These are phyloP conservation scores for Macrolepiota dolichaula DNA, from an alignment of 768 basidiomycete species.

Conservation along the genomic window DNA sequence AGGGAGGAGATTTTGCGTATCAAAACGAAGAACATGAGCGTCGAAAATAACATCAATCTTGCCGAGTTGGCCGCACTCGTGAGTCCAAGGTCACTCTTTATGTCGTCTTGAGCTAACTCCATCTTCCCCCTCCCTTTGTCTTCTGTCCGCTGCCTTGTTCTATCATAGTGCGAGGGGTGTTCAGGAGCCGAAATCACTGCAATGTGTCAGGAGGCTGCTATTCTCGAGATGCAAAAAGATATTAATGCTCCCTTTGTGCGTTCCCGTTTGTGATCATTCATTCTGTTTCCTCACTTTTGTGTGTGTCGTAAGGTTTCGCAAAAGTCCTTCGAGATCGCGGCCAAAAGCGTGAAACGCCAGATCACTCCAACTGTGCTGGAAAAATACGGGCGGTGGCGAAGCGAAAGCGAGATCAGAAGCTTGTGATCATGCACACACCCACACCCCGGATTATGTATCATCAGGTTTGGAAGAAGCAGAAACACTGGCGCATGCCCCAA, in stretches of 20 bases:
- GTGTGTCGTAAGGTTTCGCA: conserved; percentile 59
- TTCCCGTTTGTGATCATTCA: conserved; percentile 6
- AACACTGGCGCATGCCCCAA: neutral
- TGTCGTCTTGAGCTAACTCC: neutral
- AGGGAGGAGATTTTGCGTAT: conserved; percentile 86
- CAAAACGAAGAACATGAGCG: conserved; percentile 73
- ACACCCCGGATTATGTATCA: too few species aligned
- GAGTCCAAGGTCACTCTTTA: conserved; percentile 15
- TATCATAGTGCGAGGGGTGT: conserved; percentile 80
- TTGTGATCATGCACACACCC: conserved; percentile 16
- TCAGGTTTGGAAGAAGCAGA: neutral
- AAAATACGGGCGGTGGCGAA: conserved; percentile 70
- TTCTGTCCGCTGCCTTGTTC: neutral
- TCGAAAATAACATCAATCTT: conserved; percentile 68
- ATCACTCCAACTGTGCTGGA: conserved; percentile 80
- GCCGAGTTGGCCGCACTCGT: conserved; percentile 69
- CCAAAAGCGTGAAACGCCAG: conserved; percentile 67
- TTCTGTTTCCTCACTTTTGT: neutral
- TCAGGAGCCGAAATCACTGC: conserved; percentile 93
- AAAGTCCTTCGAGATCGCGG: conserved; percentile 70
- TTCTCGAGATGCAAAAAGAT: conserved; percentile 87
- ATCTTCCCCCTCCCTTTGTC: neutral
- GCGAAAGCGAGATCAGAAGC: conserved; percentile 21
- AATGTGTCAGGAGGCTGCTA: conserved; percentile 94
- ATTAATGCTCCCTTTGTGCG: conserved; percentile 75